Conservation (phyloP, 192 early-diverging fungal species). For the Umbelopsis isabellina region DNA sequence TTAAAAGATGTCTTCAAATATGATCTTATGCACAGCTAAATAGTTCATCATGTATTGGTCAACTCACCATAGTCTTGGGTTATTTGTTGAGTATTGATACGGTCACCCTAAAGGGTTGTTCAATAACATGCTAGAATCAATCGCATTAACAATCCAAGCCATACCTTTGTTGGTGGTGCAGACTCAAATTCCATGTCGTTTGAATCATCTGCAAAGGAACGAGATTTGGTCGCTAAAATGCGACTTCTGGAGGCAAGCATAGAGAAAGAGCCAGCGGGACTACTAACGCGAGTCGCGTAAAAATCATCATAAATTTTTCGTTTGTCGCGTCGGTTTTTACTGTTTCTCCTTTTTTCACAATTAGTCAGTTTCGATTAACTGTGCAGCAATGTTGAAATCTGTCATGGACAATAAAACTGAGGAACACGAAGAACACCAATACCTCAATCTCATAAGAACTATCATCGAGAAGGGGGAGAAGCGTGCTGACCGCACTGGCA, state of each 20-base stretch:
- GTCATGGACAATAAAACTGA: background rate
- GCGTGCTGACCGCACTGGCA: constrained; percentile 90
- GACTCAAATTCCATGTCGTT: background rate
- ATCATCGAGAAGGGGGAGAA: constrained; percentile 75
- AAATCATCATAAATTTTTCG: constrained; percentile 6
- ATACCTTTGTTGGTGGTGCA: constrained; percentile 6
- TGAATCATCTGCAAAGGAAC: constrained; percentile 2
- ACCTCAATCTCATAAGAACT: constrained; percentile 72
- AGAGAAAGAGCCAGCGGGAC: background rate
- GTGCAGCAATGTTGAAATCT: background rate
- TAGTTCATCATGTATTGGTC: too few species aligned
- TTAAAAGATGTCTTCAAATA: background rate
- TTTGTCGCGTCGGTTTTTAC: background rate
- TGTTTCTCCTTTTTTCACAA: constrained; percentile 6
- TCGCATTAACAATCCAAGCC: background rate
- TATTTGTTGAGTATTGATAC: background rate
- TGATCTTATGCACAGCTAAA: too few species aligned
- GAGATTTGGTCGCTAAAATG: constrained; percentile 14
- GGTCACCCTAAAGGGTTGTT: background rate
- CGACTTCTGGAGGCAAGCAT: constrained; percentile 18
- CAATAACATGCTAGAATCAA: too few species aligned
- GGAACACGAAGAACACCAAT: constrained; percentile 83
- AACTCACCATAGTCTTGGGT: background rate
- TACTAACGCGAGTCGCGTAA: background rate
- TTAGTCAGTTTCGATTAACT: background rate